Conservation (phyloP, 805 yeast genomes). For the Zygoascus bituminiphila region DNA sequence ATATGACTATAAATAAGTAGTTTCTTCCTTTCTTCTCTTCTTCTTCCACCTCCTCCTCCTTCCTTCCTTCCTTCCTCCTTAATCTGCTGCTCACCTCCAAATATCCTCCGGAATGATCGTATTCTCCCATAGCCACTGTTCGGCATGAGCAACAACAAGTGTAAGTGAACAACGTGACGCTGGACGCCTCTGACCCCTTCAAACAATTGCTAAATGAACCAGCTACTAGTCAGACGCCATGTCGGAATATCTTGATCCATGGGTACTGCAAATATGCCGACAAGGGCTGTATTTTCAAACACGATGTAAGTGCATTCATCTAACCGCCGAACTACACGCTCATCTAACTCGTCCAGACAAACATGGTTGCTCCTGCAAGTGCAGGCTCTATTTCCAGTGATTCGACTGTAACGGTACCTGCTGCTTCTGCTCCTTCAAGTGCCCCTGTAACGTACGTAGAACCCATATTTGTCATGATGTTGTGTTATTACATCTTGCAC, state of each 20-base stretch:
- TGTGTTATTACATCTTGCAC: no score
- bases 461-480: no score
- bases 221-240: constrained; percentile 39
- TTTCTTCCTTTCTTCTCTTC: no score
- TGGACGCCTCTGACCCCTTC: not conserved
- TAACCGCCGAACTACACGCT: not conserved
- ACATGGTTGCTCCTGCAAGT: not conserved
- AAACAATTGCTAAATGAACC: not conserved
- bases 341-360: not conserved
- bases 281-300: constrained; percentile 79
- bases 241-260: constrained; percentile 75
- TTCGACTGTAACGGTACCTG: not conserved
- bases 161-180: constrained; percentile 1
- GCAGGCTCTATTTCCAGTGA: not conserved
- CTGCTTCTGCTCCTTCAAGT: not conserved
- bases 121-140: no score
- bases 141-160: constrained; percentile 5
- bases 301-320: constrained; percentile 31
- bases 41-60: no score
- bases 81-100: no score
- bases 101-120: no score
- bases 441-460: not conserved
- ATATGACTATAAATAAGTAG: no score
- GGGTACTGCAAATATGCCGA: constrained; percentile 84
- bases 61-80: no score